These are phyloP conservation scores for Nectriaceae sp. DNA, from an alignment of 2,329 filamentous ascomycete genomes.

Conservation along the genomic window DNA sequence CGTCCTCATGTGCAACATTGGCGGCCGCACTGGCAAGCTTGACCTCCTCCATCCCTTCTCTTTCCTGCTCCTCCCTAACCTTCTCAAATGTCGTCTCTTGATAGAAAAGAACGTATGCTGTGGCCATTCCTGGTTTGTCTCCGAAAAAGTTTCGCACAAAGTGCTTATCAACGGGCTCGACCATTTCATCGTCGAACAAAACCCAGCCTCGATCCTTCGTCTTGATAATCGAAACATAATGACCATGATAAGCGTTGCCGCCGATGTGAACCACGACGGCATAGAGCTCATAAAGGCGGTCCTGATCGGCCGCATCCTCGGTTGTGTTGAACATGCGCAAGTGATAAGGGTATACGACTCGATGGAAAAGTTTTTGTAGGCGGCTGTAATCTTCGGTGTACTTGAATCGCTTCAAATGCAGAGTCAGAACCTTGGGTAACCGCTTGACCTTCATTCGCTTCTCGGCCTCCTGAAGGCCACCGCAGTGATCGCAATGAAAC, in stretches of 20 bases:
- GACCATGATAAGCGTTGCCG: constrained; percentile 93
- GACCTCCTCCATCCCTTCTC: constrained; percentile 69
- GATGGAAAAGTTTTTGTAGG: constrained; percentile 93
- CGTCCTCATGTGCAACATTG: constrained; percentile 53
- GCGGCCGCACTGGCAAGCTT: constrained; percentile 58
- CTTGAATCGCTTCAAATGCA: constrained; percentile 97
- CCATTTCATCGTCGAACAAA: constrained; percentile 97
- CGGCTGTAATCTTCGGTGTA: constrained; percentile 95
- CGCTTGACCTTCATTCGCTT: constrained; percentile 99
- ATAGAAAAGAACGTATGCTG: constrained; percentile 96
- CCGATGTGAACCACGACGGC: constrained; percentile 97
- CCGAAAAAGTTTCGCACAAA: constrained; percentile 98
- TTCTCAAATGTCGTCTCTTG: constrained; percentile 80
- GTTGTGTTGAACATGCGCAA: constrained; percentile 97
- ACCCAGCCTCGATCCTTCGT: constrained; percentile 95
- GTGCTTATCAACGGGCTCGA: constrained; percentile 94
- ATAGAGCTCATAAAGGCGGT: constrained; percentile 93
- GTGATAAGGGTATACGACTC: constrained; percentile 96
- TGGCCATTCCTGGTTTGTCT: constrained; percentile 86
- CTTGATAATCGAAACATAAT: constrained; percentile 98
- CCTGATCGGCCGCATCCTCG: constrained; percentile 89
- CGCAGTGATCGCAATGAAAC: constrained; percentile 97
- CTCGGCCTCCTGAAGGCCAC: constrained; percentile 94
- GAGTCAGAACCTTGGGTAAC: constrained; percentile 83
- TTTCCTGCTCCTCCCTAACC: constrained; percentile 76